A percentile compares a stretch with the other conserved stretches of the same genome.
Conservation (phyloP, 2,329 filamentous ascomycete species). For the Pseudogymnoascus sp. region DNA sequence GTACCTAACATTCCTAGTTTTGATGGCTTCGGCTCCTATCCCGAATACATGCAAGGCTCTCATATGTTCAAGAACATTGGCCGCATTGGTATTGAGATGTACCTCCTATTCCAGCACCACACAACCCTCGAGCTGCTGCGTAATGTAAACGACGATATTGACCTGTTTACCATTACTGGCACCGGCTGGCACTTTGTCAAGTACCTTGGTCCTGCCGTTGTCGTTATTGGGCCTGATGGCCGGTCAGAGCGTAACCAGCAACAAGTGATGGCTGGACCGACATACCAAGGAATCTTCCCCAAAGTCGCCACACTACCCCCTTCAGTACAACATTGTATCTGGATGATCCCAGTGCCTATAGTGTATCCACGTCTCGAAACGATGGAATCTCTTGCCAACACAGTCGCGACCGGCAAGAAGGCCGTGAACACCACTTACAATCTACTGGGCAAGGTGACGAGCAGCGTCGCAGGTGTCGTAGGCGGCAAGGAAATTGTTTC, state of each 20-base stretch:
- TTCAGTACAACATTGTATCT: constrained; percentile 91
- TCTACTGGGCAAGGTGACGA: constrained; percentile 87
- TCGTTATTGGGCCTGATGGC: constrained; percentile 83
- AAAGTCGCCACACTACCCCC: constrained; percentile 87
- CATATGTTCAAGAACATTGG: constrained; percentile 98
- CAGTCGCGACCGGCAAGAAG: constrained; percentile 90
- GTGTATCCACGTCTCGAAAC: constrained; percentile 87
- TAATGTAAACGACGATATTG: constrained; percentile 77
- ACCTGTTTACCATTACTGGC: constrained; percentile 96
- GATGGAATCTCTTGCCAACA: constrained; percentile 84
- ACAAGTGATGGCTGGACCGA: constrained; percentile 90
- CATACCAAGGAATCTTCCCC: constrained; percentile 94
- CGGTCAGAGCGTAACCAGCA: constrained; percentile 84
- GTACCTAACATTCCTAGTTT: constrained; percentile 52
- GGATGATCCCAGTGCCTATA: constrained; percentile 88
- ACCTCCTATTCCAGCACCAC: constrained; percentile 95
- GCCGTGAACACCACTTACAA: constrained; percentile 96
- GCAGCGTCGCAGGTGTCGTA: constrained; percentile 89
- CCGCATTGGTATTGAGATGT: constrained; percentile 93
- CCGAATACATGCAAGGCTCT: constrained; percentile 96
- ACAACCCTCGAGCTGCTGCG: constrained; percentile 90
- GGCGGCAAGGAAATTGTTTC: constrained; percentile 90
- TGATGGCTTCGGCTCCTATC: constrained; percentile 94
- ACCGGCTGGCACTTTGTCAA: constrained; percentile 98
- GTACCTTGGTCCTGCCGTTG: constrained; percentile 84